A percentile compares a stretch with the other conserved stretches of the same genome.
Evolutionary conservation across 768 basidiomycete genomes (phyloP).

Genomic region (Podaxis rugospora): DNA sequence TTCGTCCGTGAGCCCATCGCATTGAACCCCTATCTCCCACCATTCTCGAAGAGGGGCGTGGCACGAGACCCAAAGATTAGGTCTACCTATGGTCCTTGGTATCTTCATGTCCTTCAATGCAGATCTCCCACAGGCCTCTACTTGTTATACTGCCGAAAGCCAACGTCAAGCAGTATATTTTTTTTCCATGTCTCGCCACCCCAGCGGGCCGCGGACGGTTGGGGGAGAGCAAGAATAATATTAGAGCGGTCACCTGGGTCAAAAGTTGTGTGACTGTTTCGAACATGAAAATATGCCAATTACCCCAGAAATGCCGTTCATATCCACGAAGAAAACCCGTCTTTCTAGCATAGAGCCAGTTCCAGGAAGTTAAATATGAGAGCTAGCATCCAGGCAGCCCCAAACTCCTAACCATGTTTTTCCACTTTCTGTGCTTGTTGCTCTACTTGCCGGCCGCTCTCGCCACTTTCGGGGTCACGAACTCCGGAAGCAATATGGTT

Average conservation of each 20-base stretch:
- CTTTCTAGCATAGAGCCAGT: neutral
- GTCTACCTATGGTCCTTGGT: too few relatives aligned
- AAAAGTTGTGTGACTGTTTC: neutral
- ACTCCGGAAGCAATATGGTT: slow-evolving; percentile 32
- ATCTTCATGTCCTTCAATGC: too few relatives aligned
- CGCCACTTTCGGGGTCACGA: slow-evolving; percentile 43
- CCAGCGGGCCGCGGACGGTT: neutral
- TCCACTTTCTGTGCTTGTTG: slow-evolving; percentile 19
- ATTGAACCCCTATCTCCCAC: neutral
- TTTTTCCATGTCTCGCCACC: neutral
- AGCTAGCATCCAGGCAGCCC: neutral
- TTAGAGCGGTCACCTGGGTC: slow-evolving; percentile 9
- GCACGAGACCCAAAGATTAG: too few relatives aligned
- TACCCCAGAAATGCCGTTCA: neutral
- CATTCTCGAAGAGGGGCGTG: too few relatives aligned
- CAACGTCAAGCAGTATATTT: neutral
- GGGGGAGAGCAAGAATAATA: neutral
- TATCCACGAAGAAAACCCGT: slow-evolving; percentile 11
- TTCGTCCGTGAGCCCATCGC: neutral
- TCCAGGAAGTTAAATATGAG: neutral
- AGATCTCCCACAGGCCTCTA: neutral
- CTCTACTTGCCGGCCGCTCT: slow-evolving; percentile 28
- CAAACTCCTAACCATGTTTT: slow-evolving; percentile 5
- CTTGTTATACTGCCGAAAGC: neutral
- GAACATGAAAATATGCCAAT: neutral